Evolutionary conservation across 2,329 filamentous ascomycete genomes (phyloP).

Genomic region (Cladophialophora carrionii): DNA sequence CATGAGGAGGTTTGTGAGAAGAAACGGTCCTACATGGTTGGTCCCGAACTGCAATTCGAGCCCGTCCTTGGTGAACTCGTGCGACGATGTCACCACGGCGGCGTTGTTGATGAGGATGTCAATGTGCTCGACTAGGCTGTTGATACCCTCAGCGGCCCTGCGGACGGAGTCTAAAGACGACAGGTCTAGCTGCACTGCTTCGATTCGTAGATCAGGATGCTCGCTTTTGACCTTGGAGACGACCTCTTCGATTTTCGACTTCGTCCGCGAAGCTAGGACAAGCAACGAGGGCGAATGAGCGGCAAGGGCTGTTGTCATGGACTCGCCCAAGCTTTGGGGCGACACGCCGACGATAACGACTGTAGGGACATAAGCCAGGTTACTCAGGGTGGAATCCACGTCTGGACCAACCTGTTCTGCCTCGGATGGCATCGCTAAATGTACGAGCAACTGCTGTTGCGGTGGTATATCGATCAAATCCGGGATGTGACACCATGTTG

Average conservation of each 20-base stretch:
- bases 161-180: conserved; percentile 43
- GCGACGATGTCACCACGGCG: conserved; percentile 45
- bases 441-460: conserved; percentile 34
- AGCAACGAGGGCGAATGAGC: conserved; percentile 43
- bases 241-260: conserved; percentile 43
- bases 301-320: conserved; percentile 46
- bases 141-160: conserved; percentile 43
- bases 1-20: conserved; percentile 50
- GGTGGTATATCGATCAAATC: conserved; percentile 21
- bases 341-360: conserved; percentile 51
- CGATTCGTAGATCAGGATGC: conserved; percentile 37
- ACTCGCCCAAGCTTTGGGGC: conserved; percentile 46
- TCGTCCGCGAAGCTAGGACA: conserved; percentile 48
- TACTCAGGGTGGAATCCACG: neutral
- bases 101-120: conserved; percentile 54
- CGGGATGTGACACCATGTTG: conserved; percentile 26
- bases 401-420: conserved; percentile 36
- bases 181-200: conserved; percentile 45
- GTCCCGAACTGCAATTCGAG: conserved; percentile 48
- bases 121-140: conserved; percentile 41
- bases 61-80: conserved; percentile 41
- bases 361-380: conserved; percentile 7
- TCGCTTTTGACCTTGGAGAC: conserved; percentile 37
- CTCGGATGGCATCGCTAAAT: conserved; percentile 36
- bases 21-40: conserved; percentile 48